Evolutionary conservation across 2,329 filamentous ascomycete species (phyloP), one percentile per base, ranked within the genome.

Genomic region (Aspergillus intermedius): DNA sequence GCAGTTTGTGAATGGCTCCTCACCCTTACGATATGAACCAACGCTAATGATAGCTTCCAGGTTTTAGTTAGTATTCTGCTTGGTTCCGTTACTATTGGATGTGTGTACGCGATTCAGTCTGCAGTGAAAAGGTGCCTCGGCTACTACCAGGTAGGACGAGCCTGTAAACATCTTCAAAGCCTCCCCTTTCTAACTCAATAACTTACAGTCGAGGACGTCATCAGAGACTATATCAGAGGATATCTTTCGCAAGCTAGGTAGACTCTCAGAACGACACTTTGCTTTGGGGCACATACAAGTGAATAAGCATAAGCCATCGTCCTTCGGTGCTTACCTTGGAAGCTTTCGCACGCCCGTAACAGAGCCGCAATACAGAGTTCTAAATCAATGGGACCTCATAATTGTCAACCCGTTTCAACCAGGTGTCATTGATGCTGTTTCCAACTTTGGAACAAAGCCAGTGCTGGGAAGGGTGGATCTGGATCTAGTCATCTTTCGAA

Each of bases 241-340:
- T 34, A 52, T 67, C 28, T 48, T 52, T 7, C 50, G 55, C 15
- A 51, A 55, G 13, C 54, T 69, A 4, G 47, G 50, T 13, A 53
- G 51, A 30, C 46, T 68, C 12, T 51, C 59, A 3, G 55, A 47
- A 19, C 55, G 49, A 40, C 47, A 57, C 21, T 54, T 66, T 8
- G 50, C 49, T 23, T 49, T 68, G 40, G 46, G 51, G 10, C 48
- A 51, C 6, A 43, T 48, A 9, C 52, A 48, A 22, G 25, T 48
- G 3, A 45, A 19, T 8, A 51, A 48, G 13, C 47, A 51, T 15
- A 68, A 67, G 47, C 63, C 67, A 1, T 54, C 56, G 13, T 69
- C 68, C 3, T 73, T 72, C 55, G 72, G 72, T 4, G 66, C 74
- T 8, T 75, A 71, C 52, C 60, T 75, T 5, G 73, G 73, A 12